These are phyloP conservation scores for Gaillardinia entomophila DNA, from an alignment of 805 yeast genomes.

Conservation along the genomic window DNA sequence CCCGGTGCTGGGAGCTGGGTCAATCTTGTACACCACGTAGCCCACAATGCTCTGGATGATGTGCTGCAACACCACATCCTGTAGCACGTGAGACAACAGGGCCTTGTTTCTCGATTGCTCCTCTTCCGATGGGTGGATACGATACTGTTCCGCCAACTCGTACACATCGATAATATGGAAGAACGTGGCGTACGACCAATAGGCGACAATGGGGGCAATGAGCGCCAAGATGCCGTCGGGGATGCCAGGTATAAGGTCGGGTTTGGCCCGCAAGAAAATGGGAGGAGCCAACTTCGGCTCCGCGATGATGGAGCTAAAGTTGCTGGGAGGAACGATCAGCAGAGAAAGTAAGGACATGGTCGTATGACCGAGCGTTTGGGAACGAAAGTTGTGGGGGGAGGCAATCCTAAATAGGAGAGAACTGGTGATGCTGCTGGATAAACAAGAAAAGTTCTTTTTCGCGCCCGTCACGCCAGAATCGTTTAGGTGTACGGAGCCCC, in stretches of 20 bases:
- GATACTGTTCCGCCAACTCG: constrained; percentile 71
- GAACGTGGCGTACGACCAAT: constrained; percentile 72
- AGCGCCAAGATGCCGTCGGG: constrained; percentile 73
- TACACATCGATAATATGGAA: constrained; percentile 73
- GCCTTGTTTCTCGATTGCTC: constrained; percentile 73
- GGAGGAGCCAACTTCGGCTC: constrained; percentile 9
- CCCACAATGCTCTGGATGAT: constrained; percentile 76
- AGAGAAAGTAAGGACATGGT: neutral
- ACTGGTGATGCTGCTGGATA: too few species aligned
- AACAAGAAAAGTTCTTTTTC: too few species aligned
- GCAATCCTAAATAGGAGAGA: too few species aligned
- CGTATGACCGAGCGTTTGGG: too few species aligned
- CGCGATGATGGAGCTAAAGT: constrained; percentile 11
- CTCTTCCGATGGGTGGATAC: constrained; percentile 92
- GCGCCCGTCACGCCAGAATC: too few species aligned
- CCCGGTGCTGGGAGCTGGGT: constrained; percentile 50
- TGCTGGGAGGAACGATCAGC: constrained; percentile 10
- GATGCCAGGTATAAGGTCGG: constrained; percentile 49
- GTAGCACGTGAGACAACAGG: constrained; percentile 57
- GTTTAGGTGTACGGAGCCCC: too few species aligned
- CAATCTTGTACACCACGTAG: constrained; percentile 45
- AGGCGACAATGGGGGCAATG: constrained; percentile 69
- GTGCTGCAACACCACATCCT: constrained; percentile 84
- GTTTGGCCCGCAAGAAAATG: constrained; percentile 18
- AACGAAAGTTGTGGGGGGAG: too few species aligned